A percentile compares a stretch with the other conserved stretches of the same genome.
These are phyloP conservation scores for Pleurotus platypus DNA, from an alignment of 768 basidiomycete genomes.

Conservation along the genomic window DNA sequence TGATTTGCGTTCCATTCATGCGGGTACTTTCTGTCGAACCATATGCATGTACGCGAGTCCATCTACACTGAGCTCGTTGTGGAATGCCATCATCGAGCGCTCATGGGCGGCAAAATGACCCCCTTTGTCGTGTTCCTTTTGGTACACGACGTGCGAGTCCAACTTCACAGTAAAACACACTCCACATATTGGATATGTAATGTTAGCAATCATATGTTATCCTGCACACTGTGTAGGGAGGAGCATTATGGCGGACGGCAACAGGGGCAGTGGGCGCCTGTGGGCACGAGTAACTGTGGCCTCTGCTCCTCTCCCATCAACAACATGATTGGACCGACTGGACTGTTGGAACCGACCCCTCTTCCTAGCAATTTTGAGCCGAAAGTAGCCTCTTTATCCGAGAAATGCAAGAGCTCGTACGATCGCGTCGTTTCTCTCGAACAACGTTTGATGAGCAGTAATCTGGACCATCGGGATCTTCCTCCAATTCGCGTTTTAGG, in stretches of 20 bases:
- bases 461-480: neutral
- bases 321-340: no score
- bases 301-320: no score
- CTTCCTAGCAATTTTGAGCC: neutral
- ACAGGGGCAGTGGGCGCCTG: no score
- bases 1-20: no score
- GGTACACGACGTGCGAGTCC: slow-evolving; percentile 44
- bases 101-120: slow-evolving; percentile 62
- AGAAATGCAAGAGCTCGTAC: neutral
- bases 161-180: slow-evolving; percentile 26
- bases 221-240: no score
- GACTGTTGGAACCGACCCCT: neutral
- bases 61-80: no score
- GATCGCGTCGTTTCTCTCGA: neutral
- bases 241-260: no score
- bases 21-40: no score
- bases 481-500: neutral
- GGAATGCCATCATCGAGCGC: slow-evolving; percentile 5
- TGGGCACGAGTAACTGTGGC: no score
- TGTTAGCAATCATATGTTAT: no score
- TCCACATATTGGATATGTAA: no score
- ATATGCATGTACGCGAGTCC: no score
- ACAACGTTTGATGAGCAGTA: neutral
- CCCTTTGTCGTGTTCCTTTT: slow-evolving; percentile 43
- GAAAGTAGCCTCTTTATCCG: neutral